A percentile compares a stretch with the other conserved stretches of the same genome.
Conservation (phyloP, 768 basidiomycete genomes). For the Tricholoma flavovirens region DNA sequence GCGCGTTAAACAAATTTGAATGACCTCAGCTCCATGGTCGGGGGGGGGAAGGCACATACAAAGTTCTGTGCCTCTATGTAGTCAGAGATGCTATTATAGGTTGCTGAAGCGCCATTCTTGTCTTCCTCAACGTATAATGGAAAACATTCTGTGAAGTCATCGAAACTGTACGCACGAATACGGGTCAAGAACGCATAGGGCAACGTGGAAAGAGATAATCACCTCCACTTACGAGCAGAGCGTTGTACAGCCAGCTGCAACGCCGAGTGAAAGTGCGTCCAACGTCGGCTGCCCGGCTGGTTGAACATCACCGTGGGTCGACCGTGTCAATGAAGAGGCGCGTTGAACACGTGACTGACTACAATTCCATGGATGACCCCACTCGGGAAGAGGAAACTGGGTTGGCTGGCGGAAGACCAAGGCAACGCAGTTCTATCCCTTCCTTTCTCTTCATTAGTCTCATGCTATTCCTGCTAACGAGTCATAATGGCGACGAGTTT, state of each 20-base stretch:
- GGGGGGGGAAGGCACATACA: slow-evolving; percentile 27
- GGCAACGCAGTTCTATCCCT: slow-evolving; percentile 57
- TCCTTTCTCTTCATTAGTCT: slow-evolving; percentile 71
- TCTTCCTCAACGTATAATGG: slow-evolving; percentile 61
- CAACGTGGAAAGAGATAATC: slow-evolving; percentile 15
- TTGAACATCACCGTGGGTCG: too few species aligned
- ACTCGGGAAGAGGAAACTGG: slow-evolving; percentile 36
- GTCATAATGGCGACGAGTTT: slow-evolving; percentile 64
- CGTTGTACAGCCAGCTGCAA: slow-evolving; percentile 51
- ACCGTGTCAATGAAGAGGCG: too few species aligned
- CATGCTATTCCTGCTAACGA: slow-evolving; percentile 75
- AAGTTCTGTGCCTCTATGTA: slow-evolving; percentile 65
- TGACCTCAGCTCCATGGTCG: not conserved
- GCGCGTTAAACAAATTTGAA: slow-evolving; percentile 1
- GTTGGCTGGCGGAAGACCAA: slow-evolving; percentile 26
- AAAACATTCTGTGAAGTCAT: slow-evolving; percentile 62
- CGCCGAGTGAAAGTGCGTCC: slow-evolving; percentile 52
- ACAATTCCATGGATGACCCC: slow-evolving; percentile 19
- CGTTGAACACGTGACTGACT: slow-evolving; percentile 11
- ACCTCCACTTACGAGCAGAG: slow-evolving; percentile 58
- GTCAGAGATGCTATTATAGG: slow-evolving; percentile 60
- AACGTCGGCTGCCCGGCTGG: slow-evolving; percentile 46
- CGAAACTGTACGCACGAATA: slow-evolving; percentile 32
- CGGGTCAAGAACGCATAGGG: not conserved
- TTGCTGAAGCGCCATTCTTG: slow-evolving; percentile 52